phyloP scores from a whole-genome alignment of 169 alveolate genomes.

The Plasmodium sp. region DNA sequence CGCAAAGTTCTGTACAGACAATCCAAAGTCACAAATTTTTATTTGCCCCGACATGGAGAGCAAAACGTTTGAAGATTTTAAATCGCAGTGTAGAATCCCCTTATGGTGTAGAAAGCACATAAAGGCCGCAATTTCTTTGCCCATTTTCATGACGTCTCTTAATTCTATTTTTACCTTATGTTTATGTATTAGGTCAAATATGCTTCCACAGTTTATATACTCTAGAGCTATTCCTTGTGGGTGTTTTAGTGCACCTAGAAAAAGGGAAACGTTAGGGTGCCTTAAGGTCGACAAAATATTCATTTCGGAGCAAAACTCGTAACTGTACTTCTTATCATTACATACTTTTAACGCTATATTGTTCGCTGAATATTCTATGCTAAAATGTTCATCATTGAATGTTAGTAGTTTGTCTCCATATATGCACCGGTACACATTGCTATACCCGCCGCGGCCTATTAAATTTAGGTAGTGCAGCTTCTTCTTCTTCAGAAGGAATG shows the following conservation, averaged over 20 bases:
- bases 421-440: constrained; percentile 84
- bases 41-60: constrained; percentile 87
- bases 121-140: constrained; percentile 85
- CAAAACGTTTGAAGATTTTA: constrained; percentile 87
- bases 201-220: constrained; percentile 83
- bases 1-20: constrained; percentile 78
- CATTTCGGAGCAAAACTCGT: constrained; percentile 85
- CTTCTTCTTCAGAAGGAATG: constrained; percentile 13
- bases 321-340: constrained; percentile 40
- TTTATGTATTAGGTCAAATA: constrained; percentile 80
- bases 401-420: constrained; percentile 34
- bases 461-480: constrained; percentile 31
- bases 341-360: constrained; percentile 63
- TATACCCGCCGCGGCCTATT: constrained; percentile 90
- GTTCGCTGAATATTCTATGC: constrained; percentile 4
- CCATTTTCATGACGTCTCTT: constrained; percentile 80
- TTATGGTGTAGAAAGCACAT: constrained; percentile 86
- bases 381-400: not conserved
- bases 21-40: constrained; percentile 92
- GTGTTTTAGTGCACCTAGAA: constrained; percentile 84
- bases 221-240: constrained; percentile 81
- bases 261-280: constrained; percentile 88
- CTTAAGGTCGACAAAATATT: constrained; percentile 83
- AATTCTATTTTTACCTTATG: constrained; percentile 76
- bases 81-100: constrained; percentile 88